phyloP scores from a whole-genome alignment of 2,329 filamentous ascomycete genomes.

The Diaporthe vexans region DNA sequence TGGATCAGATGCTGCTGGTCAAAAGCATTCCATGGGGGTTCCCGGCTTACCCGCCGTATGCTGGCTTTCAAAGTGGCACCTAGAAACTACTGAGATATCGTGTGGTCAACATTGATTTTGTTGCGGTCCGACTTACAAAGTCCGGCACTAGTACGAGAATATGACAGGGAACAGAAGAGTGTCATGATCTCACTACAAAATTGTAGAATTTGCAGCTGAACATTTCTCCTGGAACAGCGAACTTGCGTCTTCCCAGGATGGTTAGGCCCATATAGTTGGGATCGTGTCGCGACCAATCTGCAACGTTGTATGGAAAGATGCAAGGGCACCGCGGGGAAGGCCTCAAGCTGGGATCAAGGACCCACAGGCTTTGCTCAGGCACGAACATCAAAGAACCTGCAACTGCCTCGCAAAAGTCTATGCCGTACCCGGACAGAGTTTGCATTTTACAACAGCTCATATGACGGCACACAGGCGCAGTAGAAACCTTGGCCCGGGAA shows the following conservation, averaged over 20 bases:
- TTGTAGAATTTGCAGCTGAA: neutral
- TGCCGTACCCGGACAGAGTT: neutral
- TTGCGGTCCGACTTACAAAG: neutral
- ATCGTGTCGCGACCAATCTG: neutral
- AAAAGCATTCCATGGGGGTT: conserved; percentile 3
- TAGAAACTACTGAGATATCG: neutral
- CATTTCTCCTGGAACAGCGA: neutral
- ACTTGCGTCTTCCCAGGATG: neutral
- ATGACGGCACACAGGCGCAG: neutral
- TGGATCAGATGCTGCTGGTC: neutral
- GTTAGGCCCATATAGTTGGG: neutral
- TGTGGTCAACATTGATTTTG: neutral
- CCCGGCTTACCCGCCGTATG: neutral
- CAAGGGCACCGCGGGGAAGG: neutral
- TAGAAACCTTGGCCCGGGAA: neutral
- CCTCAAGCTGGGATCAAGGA: neutral
- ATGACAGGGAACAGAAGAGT: neutral
- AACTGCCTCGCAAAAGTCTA: neutral
- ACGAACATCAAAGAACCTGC: neutral
- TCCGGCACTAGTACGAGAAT: neutral
- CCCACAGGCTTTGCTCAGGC: neutral
- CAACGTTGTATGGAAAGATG: conserved; percentile 12
- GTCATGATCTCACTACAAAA: neutral
- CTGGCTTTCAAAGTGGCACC: neutral
- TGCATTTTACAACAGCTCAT: neutral